Evolutionary conservation across 176 grass and related monocot species (phyloP), one percentile per base, ranked within the genome.

Genomic region (Eleusine coracana): DNA sequence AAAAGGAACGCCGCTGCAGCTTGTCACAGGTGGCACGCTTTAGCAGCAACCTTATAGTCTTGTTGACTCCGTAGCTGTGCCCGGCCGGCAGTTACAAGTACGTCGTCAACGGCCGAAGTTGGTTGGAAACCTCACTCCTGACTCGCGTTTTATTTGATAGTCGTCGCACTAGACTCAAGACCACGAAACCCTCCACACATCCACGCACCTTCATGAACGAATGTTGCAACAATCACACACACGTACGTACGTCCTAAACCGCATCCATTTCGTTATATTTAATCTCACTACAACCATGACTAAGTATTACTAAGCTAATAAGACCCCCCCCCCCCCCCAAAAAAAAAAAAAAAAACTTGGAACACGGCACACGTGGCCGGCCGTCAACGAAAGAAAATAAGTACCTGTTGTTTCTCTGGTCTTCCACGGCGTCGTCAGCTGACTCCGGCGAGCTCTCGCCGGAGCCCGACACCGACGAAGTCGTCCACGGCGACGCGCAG

Each of bases 361-460:
- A n/a, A 59, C 8, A 10, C 9, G 58, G 31, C 2, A 8, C 58
- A 25, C n/a, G n/a, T 25, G n/a, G 58, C 58, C 21, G 7, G 21
- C 58, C 21, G 58, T 60, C n/a, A 60, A 60, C 21, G 18, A 20
- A 58, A 21, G 58, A 60, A n/a, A 20, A 56, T 56, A 17, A 14
- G 1, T 25, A 60, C 58, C 58, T 60, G 42, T 44, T 78, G 66
- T 34, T 34, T 34, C 31, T 34, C 31, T 92, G 17, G 52, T 20
- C 52, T 56, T 56, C 90, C 37, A 50, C 68, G 10, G 61, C 82
- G 45, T 94, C 92, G 38, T 97, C 31, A 34, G 31, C 94, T 27
- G 92, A 92, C 64, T 81, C 92, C 28, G 82, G 92, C 37, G 95
- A 97, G 67, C 82, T 83, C 39, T 75, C 41, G 70, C 92, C 89